Conservation (phyloP, 2,329 filamentous ascomycete genomes). For the Bipolaris bicolor region DNA sequence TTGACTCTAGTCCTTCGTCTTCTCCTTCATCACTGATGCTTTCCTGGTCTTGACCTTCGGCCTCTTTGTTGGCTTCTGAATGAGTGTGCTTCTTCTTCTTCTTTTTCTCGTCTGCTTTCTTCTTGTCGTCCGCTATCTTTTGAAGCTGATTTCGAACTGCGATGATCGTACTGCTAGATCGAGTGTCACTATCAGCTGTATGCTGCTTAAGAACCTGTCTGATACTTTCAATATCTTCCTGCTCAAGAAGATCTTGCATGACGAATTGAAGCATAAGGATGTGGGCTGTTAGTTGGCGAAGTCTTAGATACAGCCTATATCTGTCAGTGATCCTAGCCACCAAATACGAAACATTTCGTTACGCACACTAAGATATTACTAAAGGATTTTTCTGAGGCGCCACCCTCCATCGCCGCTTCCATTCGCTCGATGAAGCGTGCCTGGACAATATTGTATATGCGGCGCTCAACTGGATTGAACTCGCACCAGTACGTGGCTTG, state of each 20-base stretch:
- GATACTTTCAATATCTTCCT: conserved; percentile 55
- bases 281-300: conserved; percentile 60
- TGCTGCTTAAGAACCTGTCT: conserved; percentile 38
- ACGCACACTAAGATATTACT: conserved; percentile 50
- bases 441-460: conserved; percentile 61
- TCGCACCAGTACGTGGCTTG: conserved; percentile 53
- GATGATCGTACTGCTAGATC: conserved; percentile 25
- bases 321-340: neutral
- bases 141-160: conserved; percentile 42
- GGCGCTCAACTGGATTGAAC: conserved; percentile 60
- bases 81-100: conserved; percentile 9
- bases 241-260: conserved; percentile 54
- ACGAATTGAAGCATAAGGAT: conserved; percentile 56
- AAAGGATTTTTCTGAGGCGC: conserved; percentile 43
- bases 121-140: conserved; percentile 24
- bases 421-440: conserved; percentile 52
- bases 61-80: conserved; percentile 7
- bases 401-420: conserved; percentile 40
- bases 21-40: neutral
- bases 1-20: neutral
- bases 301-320: conserved; percentile 52
- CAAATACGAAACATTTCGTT: neutral
- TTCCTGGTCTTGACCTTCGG: neutral
- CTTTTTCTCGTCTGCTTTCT: conserved; percentile 9
- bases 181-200: conserved; percentile 16